Base-by-base conservation (phyloP, 257 asterid species). In the Haberlea rhodopensis region DNA sequence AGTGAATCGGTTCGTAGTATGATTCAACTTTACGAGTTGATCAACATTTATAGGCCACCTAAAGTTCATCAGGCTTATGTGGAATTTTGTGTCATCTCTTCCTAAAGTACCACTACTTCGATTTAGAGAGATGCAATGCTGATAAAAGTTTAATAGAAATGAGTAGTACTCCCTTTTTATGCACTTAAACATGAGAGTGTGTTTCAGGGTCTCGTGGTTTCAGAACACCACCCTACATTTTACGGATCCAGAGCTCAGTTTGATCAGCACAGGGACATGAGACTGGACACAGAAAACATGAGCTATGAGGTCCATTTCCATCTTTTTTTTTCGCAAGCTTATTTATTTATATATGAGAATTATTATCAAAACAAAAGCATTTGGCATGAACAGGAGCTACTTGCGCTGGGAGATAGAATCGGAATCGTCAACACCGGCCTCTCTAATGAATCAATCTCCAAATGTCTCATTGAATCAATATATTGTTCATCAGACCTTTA, bases 401-500 rank as follows among this genome's bases (percentile, higher is more conserved):
- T 86, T 53, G 96, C 90, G 21, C 89, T 89, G 3, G 96, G 90
- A 27, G 95, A 89, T 63, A 81, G 92, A 67, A 89, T 89, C 49
- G 96, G 96, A 60, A 80, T 68, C 61, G 96, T 89, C 73, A 83
- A 26, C 79, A 89, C 95, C 1, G 96, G 96, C 19, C 76, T 89
- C 74, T 76, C 89, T 13, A 94, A 84, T 60, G 73, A 78, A 69
- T 74, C 73, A 60, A 68, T 84, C 45, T 70, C 83, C 5, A 81
- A 75, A 75, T 81, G 94, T 62, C 70, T 84, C 68, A 80, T 78
- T 3, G 85, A 74, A 74, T 80, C 87, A 5, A 70, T 74, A 58
- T 81, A 71, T 75, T 77, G 82, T 57, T 80, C 85, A 7, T 77
- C 89, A 7, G 88, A 77, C 77, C 78, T 65, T 63, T 29, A 22